Base-by-base conservation (phyloP, 1,284 basidiomycete species). In the Tylopilus sp. region DNA sequence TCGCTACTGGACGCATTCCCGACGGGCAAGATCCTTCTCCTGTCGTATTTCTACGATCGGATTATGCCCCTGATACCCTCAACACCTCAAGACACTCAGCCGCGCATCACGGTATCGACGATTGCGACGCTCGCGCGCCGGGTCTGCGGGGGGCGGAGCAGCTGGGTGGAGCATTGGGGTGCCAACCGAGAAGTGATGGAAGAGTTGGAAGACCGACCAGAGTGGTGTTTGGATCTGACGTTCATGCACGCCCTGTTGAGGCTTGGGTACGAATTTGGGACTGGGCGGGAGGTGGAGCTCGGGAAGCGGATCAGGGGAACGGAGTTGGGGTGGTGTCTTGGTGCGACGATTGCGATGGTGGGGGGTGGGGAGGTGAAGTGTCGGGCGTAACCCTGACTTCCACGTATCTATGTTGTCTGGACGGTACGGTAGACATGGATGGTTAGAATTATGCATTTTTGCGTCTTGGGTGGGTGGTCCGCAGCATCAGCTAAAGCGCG, bases 21-120 rank as follows among this genome's bases (percentile, higher is more conserved):
- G 4, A 68, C 74, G 18, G 90, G 90, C 54, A 84, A 84, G 61
- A 77, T 93, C 56, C 79, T 94, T 25, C 81, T 95, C 9, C 78
- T 97, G 1, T 97, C 95, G 25, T 99, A 98, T 78, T 98, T 99
- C 72, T 97, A 93, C 74, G 96, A 98, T 74, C 89, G 97, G 34
- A 77, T 97, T 53, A 72, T 77, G 34, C 96, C 94, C 0, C 81
- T 98, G 51, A 77, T 95, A 37, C 70, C 73, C 41, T 66, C 60
- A 12, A 49, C 31, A 2, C 56, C 55, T 25, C 18, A 37, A 0
- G 44, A 37, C 12, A 9, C 15, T 5, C 60, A 55, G 38, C 51
- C 66, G 1, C 63, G 61, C 5, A 70, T 92, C 49, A 78, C 77
- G 0, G 74, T 95, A 26, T 72, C 77, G 36, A 76, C 79, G 12